Conservation (phyloP, 257 asterid species). For the Penstemon eatonii region DNA sequence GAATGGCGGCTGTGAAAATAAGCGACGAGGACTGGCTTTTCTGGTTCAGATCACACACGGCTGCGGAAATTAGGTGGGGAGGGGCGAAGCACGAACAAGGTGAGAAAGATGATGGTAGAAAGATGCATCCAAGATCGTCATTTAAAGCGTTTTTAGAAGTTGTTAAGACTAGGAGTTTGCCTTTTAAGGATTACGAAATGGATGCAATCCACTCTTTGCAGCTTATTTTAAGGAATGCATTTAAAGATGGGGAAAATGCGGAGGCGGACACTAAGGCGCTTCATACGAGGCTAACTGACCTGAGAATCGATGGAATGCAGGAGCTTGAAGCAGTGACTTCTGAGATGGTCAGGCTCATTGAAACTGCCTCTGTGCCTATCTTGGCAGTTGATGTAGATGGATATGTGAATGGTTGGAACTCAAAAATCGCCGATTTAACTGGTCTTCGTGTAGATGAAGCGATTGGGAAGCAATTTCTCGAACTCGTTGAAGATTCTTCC, state of each 20-base stretch:
- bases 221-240: slow-evolving; percentile 77
- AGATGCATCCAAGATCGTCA: slow-evolving; percentile 91
- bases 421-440: slow-evolving; percentile 76
- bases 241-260: slow-evolving; percentile 45
- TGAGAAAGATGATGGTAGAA: slow-evolving; percentile 76
- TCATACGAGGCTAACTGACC: slow-evolving; percentile 67
- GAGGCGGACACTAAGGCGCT: slow-evolving; percentile 43
- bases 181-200: slow-evolving; percentile 96
- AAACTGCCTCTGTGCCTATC: slow-evolving; percentile 90
- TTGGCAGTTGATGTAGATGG: slow-evolving; percentile 88
- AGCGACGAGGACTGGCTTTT: slow-evolving; percentile 83
- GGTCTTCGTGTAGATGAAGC: slow-evolving; percentile 78
- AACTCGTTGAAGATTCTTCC: slow-evolving; percentile 81
- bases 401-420: slow-evolving; percentile 87
- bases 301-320: slow-evolving; percentile 74
- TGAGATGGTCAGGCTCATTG: slow-evolving; percentile 90
- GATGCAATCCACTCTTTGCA: slow-evolving; percentile 95
- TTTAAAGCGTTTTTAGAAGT: slow-evolving; percentile 90
- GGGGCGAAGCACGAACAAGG: slow-evolving; percentile 85
- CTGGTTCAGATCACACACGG: slow-evolving; percentile 97
- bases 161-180: slow-evolving; percentile 70
- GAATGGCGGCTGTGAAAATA: slow-evolving; percentile 93
- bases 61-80: slow-evolving; percentile 83
- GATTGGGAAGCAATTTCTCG: slow-evolving; percentile 68
- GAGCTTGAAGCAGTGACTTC: slow-evolving; percentile 89